Conservation (phyloP, 2,329 filamentous ascomycete genomes). For the Diaporthe vaccinii region DNA sequence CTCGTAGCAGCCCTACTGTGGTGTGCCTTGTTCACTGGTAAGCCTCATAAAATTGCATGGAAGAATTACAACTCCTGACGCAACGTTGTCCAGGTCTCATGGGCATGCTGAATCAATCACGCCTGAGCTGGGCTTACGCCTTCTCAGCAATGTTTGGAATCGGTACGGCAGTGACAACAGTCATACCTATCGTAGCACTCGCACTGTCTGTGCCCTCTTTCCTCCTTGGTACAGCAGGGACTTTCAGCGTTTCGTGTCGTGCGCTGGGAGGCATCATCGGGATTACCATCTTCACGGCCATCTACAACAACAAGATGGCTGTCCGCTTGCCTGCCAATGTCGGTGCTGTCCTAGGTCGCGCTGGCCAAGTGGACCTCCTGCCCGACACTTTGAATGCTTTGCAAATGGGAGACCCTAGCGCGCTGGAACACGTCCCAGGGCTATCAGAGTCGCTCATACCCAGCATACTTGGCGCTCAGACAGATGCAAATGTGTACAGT, state of each 20-base stretch:
- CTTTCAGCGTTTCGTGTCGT: slow-evolving; percentile 30
- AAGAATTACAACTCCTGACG: background rate
- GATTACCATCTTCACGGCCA: slow-evolving; percentile 38
- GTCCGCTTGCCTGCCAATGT: slow-evolving; percentile 10
- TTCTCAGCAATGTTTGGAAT: slow-evolving; percentile 36
- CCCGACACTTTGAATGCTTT: slow-evolving; percentile 29
- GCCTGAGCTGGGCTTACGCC: slow-evolving; percentile 23
- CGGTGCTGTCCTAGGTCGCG: background rate
- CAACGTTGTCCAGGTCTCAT: slow-evolving; percentile 1
- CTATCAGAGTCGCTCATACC: slow-evolving; percentile 18
- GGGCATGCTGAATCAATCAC: slow-evolving; percentile 27
- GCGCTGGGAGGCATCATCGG: slow-evolving; percentile 36
- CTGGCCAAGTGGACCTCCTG: background rate
- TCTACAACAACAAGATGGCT: slow-evolving; percentile 37
- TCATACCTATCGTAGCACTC: slow-evolving; percentile 34
- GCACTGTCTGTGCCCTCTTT: slow-evolving; percentile 37
- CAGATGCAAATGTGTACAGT: slow-evolving; percentile 29
- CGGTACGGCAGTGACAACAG: slow-evolving; percentile 35
- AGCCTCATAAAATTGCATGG: fast-evolving
- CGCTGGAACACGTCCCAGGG: slow-evolving; percentile 11
- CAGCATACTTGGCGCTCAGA: slow-evolving; percentile 9
- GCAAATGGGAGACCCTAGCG: slow-evolving; percentile 6
- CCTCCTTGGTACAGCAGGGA: slow-evolving; percentile 35
- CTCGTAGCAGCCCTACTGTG: slow-evolving; percentile 31
- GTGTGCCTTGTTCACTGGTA: slow-evolving; percentile 38